Evolutionary conservation across 768 basidiomycete species (phyloP), one percentile per base, ranked within the genome.

Genomic region (Termitomyces sp.): DNA sequence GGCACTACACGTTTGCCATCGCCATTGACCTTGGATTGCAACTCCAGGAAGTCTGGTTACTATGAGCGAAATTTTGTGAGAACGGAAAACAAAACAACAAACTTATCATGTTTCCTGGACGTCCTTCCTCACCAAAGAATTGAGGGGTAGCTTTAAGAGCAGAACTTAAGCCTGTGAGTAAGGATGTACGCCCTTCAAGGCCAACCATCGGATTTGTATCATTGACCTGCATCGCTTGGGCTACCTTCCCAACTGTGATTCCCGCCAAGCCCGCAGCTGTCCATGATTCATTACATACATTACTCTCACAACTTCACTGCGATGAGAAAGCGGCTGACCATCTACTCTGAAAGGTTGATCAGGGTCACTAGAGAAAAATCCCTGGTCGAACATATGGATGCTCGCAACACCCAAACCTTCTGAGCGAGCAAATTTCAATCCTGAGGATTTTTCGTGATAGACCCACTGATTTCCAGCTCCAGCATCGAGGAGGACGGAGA

Each of bases 401-500:
- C 90, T 93, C 0, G 94, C 96, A 5, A 98, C 86, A 0, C 87
- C 96, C 6, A 99, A 73, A 0, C 96, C 96, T 66, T 86, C 91
- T 5, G 81, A 94, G 63, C 88, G 79, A 51, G 73, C 66, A 68
- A 84, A 93, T 0, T 69, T 74, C 55, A 75, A 64, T 0, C 80
- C 81, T 0, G 81, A 79, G 0, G 67, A 72, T 5, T 77, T 68
- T 56, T 95, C 94, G 7, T 72, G 76, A 70, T 88, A 98, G 11
- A 70, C 70, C 95, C 95, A 98, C 1, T 72, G 64, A 55, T 82
- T 86, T 0, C 95, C 96, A 0, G 95, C 96, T 1, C 95, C 95
- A 0, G 95, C 96, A 64, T 98, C 96, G 35, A 99, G 83, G 14
- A 98, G 79, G 8, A 98, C 96, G 11, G 93, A 94, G 30, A 92